Percentiles rank a stretch among this genome's conserved stretches.
These are phyloP conservation scores for Saposhnikovia divaricata DNA, from an alignment of 129 eudicot genomes.

Conservation along the genomic window DNA sequence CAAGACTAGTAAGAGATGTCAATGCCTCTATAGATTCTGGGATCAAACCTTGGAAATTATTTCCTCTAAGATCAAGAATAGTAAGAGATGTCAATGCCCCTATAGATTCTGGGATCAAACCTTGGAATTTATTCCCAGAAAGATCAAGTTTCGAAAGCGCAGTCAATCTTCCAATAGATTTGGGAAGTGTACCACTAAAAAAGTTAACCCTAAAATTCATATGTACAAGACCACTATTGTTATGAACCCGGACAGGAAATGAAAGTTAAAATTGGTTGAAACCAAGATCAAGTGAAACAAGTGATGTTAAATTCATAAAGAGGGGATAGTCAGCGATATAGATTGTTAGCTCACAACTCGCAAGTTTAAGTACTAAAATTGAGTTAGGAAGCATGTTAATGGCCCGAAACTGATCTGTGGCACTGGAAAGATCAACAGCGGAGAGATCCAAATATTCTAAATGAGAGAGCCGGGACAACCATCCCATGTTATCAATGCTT, in stretches of 20 bases:
- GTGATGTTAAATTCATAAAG: neutral
- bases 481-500: neutral
- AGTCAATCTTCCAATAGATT: neutral
- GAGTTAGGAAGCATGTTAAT: neutral
- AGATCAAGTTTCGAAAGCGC: constrained; percentile 9
- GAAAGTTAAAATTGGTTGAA: neutral
- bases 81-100: neutral
- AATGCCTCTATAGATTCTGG: no score
- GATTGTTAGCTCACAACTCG: neutral
- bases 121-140: neutral
- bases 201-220: neutral
- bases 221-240: neutral
- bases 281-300: neutral
- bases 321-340: neutral
- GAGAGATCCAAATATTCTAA: neutral
- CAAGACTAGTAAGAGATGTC: neutral
- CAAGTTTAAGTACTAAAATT: neutral
- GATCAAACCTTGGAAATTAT: neutral
- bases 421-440: neutral
- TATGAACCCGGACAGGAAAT: neutral
- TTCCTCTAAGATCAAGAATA: neutral
- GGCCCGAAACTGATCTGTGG: neutral
- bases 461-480: neutral
- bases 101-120: no score
- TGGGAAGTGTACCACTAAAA: neutral